phyloP scores from a whole-genome alignment of 2,329 filamentous ascomycete species.

The Xenoacremonium recifei region DNA sequence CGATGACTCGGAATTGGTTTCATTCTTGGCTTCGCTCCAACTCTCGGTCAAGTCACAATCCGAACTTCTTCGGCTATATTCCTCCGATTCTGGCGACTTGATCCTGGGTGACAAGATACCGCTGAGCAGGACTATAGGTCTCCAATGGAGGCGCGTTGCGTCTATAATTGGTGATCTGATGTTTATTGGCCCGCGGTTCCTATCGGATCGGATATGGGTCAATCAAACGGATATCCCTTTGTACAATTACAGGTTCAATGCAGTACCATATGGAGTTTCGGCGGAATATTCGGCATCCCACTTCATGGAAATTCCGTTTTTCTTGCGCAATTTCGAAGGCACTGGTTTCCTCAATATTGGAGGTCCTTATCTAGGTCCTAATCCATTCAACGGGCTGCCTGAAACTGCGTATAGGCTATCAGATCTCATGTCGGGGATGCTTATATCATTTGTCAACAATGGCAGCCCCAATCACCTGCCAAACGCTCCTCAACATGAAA shows the following conservation, averaged over 20 bases:
- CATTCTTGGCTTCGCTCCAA: too few species aligned
- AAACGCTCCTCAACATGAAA: too few species aligned
- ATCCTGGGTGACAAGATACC: too few species aligned
- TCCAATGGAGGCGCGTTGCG: constrained; percentile 52
- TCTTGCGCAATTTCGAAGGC: constrained; percentile 43
- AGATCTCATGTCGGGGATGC: constrained; percentile 48
- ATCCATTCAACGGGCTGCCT: constrained; percentile 40
- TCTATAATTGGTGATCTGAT: constrained; percentile 53
- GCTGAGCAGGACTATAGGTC: constrained; percentile 31
- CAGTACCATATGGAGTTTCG: constrained; percentile 49
- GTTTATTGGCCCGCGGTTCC: constrained; percentile 55
- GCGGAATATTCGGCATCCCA: constrained; percentile 19
- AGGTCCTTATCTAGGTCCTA: background rate
- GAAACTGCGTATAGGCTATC: constrained; percentile 37
- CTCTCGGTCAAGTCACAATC: too few species aligned
- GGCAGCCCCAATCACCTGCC: constrained; percentile 41
- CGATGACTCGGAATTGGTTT: too few species aligned
- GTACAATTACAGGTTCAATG: constrained; percentile 54
- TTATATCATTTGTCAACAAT: constrained; percentile 43
- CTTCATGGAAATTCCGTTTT: constrained; percentile 25
- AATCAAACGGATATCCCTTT: constrained; percentile 37
- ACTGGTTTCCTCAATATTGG: too few species aligned
- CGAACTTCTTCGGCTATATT: too few species aligned
- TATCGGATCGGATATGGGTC: constrained; percentile 52
- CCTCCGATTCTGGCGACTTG: too few species aligned